Conservation (phyloP, 1,139 yeast species). For the Nakaseomyces bracarensis region DNA sequence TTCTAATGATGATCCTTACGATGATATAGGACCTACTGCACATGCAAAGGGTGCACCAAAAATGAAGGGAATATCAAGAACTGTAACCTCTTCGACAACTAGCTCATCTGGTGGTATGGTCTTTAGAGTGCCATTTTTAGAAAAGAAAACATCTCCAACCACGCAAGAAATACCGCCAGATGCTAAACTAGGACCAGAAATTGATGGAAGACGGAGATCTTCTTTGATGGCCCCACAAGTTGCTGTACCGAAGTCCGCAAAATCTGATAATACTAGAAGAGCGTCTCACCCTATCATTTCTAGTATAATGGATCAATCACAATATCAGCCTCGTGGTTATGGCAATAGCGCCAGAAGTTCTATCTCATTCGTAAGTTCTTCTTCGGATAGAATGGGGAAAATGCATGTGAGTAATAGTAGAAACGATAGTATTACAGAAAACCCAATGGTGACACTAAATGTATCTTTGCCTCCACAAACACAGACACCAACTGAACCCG, state of each 20-base stretch:
- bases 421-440: conserved; percentile 11
- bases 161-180: conserved; percentile 9
- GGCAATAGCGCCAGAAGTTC: conserved; percentile 22
- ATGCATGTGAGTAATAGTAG: conserved; percentile 13
- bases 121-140: conserved; percentile 62
- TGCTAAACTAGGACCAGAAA: conserved; percentile 9
- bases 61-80: conserved; percentile 6
- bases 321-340: neutral
- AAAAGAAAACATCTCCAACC: conserved; percentile 20
- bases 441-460: conserved; percentile 23
- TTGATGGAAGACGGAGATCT: conserved; percentile 19
- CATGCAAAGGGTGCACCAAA: conserved; percentile 1
- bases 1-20: conserved; percentile 6
- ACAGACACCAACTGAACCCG: conserved; percentile 19
- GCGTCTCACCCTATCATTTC: conserved; percentile 26
- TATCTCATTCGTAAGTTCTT: conserved; percentile 29
- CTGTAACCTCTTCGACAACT: conserved; percentile 15
- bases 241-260: conserved; percentile 10
- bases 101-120: conserved; percentile 32
- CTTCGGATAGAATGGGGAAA: conserved; percentile 28
- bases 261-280: conserved; percentile 16
- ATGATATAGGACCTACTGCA: conserved; percentile 4
- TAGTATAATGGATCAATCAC: conserved; percentile 6
- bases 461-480: conserved; percentile 42
- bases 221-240: conserved; percentile 18